Conservation (phyloP, 2,329 filamentous ascomycete genomes). For the Volutella citrinella region DNA sequence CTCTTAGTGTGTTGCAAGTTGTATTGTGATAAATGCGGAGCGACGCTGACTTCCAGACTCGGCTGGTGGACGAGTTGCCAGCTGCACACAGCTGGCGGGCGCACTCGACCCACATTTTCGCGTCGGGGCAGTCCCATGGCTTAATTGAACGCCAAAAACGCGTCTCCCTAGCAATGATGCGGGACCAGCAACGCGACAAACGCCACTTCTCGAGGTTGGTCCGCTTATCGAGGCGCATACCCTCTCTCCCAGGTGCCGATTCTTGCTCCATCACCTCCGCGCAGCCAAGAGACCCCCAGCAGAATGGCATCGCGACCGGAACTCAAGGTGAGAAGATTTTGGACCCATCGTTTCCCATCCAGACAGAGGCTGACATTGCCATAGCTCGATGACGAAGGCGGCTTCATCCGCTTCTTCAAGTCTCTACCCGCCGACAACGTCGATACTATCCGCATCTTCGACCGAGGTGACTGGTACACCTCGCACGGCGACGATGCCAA, state of each 20-base stretch:
- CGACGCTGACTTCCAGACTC: no score
- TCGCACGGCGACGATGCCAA: conserved; percentile 84
- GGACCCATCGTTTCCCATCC: background rate
- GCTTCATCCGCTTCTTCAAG: conserved; percentile 96
- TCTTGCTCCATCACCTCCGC: conserved; percentile 4
- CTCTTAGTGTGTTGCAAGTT: no score
- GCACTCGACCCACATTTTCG: no score
- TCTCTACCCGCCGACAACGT: conserved; percentile 69
- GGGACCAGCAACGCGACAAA: conserved; percentile 20
- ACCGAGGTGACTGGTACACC: conserved; percentile 92
- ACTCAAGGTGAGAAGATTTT: conserved; percentile 58
- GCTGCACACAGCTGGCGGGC: no score
- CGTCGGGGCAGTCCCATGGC: conserved; percentile 10
- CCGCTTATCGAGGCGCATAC: no score
- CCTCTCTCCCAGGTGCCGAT: conserved; percentile 7
- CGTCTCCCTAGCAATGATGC: conserved; percentile 23
- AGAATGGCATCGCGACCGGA: conserved; percentile 71
- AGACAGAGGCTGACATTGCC: conserved; percentile 8
- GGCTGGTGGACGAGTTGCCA: no score
- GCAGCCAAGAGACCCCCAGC: no score
- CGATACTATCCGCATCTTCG: conserved; percentile 85
- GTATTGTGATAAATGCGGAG: no score
- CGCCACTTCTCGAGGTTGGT: conserved; percentile 11
- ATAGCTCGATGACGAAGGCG: conserved; percentile 91
- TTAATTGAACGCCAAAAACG: conserved; percentile 27